Base-by-base conservation (phyloP, 2,329 filamentous ascomycete species). In the Chaetomium strumarium region DNA sequence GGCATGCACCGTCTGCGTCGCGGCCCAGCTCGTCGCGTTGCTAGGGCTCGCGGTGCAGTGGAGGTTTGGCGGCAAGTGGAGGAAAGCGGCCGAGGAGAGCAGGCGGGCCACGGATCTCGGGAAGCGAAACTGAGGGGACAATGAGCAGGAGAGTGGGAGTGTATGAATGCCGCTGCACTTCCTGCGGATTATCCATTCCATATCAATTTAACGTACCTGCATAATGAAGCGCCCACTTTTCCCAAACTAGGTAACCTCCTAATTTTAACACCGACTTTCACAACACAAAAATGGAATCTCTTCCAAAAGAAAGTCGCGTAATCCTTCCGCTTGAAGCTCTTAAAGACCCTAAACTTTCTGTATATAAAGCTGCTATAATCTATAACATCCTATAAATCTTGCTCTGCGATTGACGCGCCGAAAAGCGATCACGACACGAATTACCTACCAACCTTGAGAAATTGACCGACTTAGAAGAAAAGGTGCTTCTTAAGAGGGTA, bases 1-100 rank as follows among this genome's bases (percentile, higher is more conserved):
- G 55, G 69, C 73, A 0, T 79, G 78, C 52, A 76, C 75, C 0
- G 66, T 77, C 11, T 75, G 72, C 56, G 70, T 66, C 14, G 65
- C 57, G 24, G 66, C 69, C 1, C 75, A 79, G 56, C 60, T 70
- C 40, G 58, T 76, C 17, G 72, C 75, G 1, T 50, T 80, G n/a
- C 50, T 72, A 5, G 71, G 73, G 12, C 69, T 72, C 7, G 66
- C 67, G 1, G 63, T 75, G 13, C 76, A 77, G 59, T 75, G 70
- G 61, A 71, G 61, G 38, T 73, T 64, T 61, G 72, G 64, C 5
- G 62, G 54, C 1, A 49, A 42, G 6, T 74, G 72, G 72, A 69
- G 72, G 46, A 54, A 53, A 30, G 59, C 66, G 46, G 53, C 45
- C n/a, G 45, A 48, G 36, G 24, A 24, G 24, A 24, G 24, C 4